Evolutionary conservation across 345 rosid genomes (phyloP).

Genomic region (Kernera saxatilis): DNA sequence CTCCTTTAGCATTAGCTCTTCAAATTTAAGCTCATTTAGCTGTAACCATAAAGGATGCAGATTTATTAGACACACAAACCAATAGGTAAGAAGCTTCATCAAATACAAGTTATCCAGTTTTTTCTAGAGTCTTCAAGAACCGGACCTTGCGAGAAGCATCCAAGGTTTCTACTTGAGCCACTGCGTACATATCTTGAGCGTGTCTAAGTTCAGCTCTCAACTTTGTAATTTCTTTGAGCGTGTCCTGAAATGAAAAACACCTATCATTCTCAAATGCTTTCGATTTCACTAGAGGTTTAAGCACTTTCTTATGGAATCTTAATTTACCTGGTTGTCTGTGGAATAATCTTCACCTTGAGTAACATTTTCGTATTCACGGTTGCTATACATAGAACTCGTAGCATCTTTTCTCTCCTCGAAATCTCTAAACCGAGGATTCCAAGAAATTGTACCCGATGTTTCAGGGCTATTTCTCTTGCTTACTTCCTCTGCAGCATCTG

Average conservation of each 20-base stretch:
- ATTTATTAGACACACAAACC: not conserved
- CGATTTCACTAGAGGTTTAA: not conserved
- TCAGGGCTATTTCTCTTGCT: constrained; percentile 23
- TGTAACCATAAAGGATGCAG: not conserved
- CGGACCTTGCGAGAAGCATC: constrained; percentile 76
- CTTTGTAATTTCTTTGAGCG: constrained; percentile 40
- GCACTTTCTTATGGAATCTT: not conserved
- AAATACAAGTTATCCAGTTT: not conserved
- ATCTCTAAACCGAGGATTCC: constrained; percentile 23
- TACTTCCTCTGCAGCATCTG: constrained; percentile 2
- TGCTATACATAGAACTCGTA: constrained; percentile 30
- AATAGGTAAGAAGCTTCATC: not conserved
- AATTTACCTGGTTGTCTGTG: constrained; percentile 42
- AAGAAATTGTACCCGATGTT: not conserved
- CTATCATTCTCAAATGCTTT: not conserved
- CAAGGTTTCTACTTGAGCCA: constrained; percentile 62
- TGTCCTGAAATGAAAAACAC: constrained; percentile 32
- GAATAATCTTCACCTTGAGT: constrained; percentile 35
- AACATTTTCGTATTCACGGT: constrained; percentile 27
- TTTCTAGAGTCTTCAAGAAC: not conserved
- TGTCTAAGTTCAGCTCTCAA: constrained; percentile 79
- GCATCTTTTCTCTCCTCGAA: constrained; percentile 30
- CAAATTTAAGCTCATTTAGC: constrained; percentile 36
- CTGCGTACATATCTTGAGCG: constrained; percentile 58
- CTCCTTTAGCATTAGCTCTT: constrained; percentile 43